Base-by-base conservation (phyloP, 1,284 basidiomycete genomes). In the Ganoderma lucidum region DNA sequence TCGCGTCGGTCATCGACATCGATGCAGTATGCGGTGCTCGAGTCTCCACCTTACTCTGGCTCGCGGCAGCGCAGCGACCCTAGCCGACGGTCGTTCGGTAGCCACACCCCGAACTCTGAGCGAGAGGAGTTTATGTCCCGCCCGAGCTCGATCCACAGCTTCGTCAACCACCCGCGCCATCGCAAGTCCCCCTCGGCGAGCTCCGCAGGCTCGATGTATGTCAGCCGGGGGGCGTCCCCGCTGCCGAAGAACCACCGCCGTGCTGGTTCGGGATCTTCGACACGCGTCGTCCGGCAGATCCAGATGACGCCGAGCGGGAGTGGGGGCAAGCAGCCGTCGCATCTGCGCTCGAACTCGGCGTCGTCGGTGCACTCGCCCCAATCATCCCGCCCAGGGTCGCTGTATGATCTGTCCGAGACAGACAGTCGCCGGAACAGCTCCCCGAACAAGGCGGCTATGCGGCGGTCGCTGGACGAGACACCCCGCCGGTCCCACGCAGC, bases 81-180 rank as follows among this genome's bases (percentile, higher is more conserved):
- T 2, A 85, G 86, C 19, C 83, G 91, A 14, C 83, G 87, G 51
- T 93, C 92, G 4, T 87, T 92, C 70, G 91, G 91, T 5, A 89
- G 84, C 70, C 91, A 89, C 70, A 95, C 93, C 1, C 93, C 93
- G 0, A 93, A 90, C 70, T 94, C 93, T 32, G 93, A 95, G 73
- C 83, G 85, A 63, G 92, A 90, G n/a, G 91, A 92, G 30, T 84
- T 86, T 75, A 84, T 89, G 5, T 94, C 93, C 1, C 82, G 93
- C 35, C 92, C 93, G 3, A 93, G 91, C 0, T 94, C 93, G 1
- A 85, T 93, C 19, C 88, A 85, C 28, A 94, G 93, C 76, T 87
- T 91, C 77, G 86, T 86, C 12, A 85, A 78, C 63, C 79, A 80
- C 30, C 83, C 85, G 35, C 83, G 87, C 45, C 93, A 93, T 78